Conservation (phyloP, 2,329 filamentous ascomycete species). For the Penicillium sp. region DNA sequence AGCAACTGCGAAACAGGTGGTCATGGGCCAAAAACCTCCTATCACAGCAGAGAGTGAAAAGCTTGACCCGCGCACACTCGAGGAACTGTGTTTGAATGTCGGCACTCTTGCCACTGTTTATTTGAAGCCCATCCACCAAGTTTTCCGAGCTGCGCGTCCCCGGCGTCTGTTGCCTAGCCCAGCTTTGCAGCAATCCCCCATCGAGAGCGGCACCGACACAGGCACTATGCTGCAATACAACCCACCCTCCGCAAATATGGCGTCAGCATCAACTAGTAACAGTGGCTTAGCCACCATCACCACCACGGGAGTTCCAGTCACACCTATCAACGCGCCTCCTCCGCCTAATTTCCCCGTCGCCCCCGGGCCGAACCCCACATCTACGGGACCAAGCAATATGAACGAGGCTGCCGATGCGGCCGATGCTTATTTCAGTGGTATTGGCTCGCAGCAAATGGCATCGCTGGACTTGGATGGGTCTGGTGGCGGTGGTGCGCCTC, state of each 20-base stretch:
- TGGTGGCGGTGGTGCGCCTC: conserved; percentile 57
- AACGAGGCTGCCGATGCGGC: conserved; percentile 78
- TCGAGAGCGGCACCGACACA: conserved; percentile 37
- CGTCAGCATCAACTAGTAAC: conserved; percentile 30
- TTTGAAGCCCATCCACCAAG: conserved; percentile 94
- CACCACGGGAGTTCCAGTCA: conserved; percentile 32
- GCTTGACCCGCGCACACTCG: conserved; percentile 83
- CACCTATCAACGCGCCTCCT: conserved; percentile 29
- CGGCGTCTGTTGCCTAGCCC: conserved; percentile 79
- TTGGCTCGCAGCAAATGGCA: conserved; percentile 74
- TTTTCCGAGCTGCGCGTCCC: conserved; percentile 86
- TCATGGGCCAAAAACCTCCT: conserved; percentile 96
- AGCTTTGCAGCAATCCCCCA: conserved; percentile 72
- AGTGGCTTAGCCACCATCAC: conserved; percentile 31
- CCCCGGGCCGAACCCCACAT: conserved; percentile 72
- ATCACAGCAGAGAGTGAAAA: conserved; percentile 97
- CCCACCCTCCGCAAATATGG: conserved; percentile 39
- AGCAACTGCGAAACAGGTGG: conserved; percentile 77
- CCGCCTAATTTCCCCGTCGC: conserved; percentile 52
- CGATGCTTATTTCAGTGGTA: conserved; percentile 82
- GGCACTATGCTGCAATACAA: conserved; percentile 32
- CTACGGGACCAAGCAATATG: conserved; percentile 62
- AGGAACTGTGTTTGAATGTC: conserved; percentile 96
- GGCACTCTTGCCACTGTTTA: conserved; percentile 97
- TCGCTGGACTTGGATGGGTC: conserved; percentile 69